Base-by-base conservation (phyloP, 163 green algal genomes). In the Prototheca cutis region DNA sequence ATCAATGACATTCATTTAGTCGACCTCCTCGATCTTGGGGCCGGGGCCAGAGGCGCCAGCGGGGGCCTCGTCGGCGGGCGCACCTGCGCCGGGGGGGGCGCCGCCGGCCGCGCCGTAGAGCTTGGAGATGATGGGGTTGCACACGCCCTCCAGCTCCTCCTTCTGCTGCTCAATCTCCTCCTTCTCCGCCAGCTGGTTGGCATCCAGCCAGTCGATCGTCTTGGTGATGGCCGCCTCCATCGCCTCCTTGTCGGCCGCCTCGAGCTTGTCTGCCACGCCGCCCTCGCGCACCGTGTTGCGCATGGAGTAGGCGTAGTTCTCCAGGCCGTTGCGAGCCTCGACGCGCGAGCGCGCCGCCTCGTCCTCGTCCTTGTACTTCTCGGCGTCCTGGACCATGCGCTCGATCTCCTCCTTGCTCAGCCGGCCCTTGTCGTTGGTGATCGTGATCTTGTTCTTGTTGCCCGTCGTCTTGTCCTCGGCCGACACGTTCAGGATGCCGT, bases 251-350 rank as follows among this genome's bases (percentile, higher is more conserved):
- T 98, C 92, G 5, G 77, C 79, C 6, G 78, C 53, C 8, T 68
- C 62, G 32, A 98, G 71, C 82, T 95, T 94, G 48, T 57, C 64
- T 21, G 71, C 81, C 19, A 80, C 55, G 18, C 30, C 28, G 17
- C 83, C 71, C 34, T 94, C 86, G 17, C 75, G 78, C 56, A 94
- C 76, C 8, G 86, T 93, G 82, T 96, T 98, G 65, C 88, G 79
- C 88, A 98, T 94, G 77, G 87, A 93, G 86, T 95, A 99, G 10
- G 89, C 89, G 66, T 98, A 99, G 80, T 98, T 98, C 80, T 99
- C 92, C 4, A 99, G 77, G 1, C 27, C 48, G 74, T 96, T 96
- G 30, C 66, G 58, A 24, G 68, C 68, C 48, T 69, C 34, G 70
- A 69, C 54, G 74, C 81, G 81, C 73, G 83, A 80, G 74, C 84